Base-by-base conservation (phyloP, 192 early-diverging fungal species). In the Phycomyces blakesleeanus region DNA sequence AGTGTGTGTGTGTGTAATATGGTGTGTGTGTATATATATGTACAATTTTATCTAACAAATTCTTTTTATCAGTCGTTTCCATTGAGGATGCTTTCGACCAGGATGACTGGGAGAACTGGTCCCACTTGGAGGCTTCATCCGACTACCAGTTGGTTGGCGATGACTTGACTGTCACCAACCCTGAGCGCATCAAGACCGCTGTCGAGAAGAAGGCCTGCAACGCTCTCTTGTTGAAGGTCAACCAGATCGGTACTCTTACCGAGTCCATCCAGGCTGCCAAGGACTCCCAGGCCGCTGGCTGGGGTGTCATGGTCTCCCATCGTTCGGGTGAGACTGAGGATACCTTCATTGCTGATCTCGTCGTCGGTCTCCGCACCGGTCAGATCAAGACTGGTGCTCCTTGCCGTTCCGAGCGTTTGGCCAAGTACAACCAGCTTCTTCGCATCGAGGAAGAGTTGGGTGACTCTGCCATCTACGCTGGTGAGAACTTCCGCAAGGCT, bases 341-440 rank as follows among this genome's bases (percentile, higher is more conserved):
- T 83, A 90, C 88, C 64, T 87, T 90, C 78, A 97, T 97, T 76
- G 94, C 97, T 49, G 94, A 98, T 64, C 88, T 98, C 41, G 95
- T 94, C 47, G 97, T 98, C 34, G 97, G 93, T 79, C 86, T 98
- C 63, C 88, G 92, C 61, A 87, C 89, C 55, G 91, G 90, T 64
- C 95, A 98, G 82, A 97, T 98, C 87, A 98, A 98, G 92, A 97
- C 95, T 56, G 97, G 97, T 72, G 97, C 97, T 55, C 95, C 97
- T 58, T 96, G 93, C 86, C 89, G 97, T 62, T 93, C 91, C 27
- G 96, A 98, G 84, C 88, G 96, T 72, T 74, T 96, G 57, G 92
- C 95, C 72, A 98, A 98, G 88, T 97, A 95, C 87, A 98, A 98
- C 90, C 94, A 97, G 84, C 82, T 98, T 57, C 84, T 98, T 57